Conservation (phyloP, 768 basidiomycete species). For the Hebeloma cylindrosporum region DNA sequence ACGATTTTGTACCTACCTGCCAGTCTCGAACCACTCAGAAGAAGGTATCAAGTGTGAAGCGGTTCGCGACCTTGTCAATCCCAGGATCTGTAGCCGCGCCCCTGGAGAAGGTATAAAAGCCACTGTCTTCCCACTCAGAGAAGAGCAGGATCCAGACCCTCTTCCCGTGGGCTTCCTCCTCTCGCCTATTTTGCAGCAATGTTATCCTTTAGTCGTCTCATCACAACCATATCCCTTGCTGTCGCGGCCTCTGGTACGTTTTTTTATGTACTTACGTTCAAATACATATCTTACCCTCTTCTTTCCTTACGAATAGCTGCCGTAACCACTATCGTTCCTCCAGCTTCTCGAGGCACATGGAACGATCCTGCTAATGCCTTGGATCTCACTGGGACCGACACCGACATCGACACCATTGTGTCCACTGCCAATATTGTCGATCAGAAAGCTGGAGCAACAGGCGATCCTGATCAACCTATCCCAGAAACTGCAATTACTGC, state of each 20-base stretch:
- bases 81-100: slow-evolving; percentile 19
- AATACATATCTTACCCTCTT: background rate
- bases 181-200: slow-evolving; percentile 9
- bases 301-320: slow-evolving; percentile 17
- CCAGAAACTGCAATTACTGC: slow-evolving; percentile 42
- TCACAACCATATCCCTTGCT: slow-evolving; percentile 20
- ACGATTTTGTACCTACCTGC: slow-evolving; percentile 27
- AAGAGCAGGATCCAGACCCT: slow-evolving; percentile 18
- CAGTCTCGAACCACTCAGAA: slow-evolving; percentile 21
- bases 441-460: slow-evolving; percentile 38
- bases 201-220: slow-evolving; percentile 16
- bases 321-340: slow-evolving; percentile 25
- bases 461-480: slow-evolving; percentile 36
- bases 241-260: slow-evolving; percentile 23
- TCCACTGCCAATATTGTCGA: slow-evolving; percentile 35
- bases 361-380: slow-evolving; percentile 23
- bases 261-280: background rate
- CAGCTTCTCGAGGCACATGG: slow-evolving; percentile 25
- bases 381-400: slow-evolving; percentile 25
- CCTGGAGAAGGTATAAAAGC: slow-evolving; percentile 23
- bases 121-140: slow-evolving; percentile 8
- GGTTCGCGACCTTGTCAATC: slow-evolving; percentile 22
- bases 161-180: slow-evolving; percentile 11
- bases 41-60: slow-evolving; percentile 19
- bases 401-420: slow-evolving; percentile 35